These are phyloP conservation scores for Apiospora rasikravindrae DNA, from an alignment of 2,329 filamentous ascomycete species.

Conservation along the genomic window DNA sequence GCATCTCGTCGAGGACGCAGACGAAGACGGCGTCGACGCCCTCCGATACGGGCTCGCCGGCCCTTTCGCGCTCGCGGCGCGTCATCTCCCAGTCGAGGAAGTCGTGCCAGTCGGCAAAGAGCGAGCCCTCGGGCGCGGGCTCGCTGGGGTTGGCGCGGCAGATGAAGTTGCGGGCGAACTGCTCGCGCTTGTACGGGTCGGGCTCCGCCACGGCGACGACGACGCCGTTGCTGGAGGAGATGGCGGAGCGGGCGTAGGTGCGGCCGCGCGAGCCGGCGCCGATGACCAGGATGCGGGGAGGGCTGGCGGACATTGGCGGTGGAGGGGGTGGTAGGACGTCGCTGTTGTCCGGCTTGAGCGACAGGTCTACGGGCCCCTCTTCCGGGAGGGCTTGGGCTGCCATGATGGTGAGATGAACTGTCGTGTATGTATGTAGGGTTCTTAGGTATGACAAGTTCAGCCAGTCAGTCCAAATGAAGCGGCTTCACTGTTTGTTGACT, in stretches of 20 bases:
- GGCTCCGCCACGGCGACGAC: conserved; percentile 85
- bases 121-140: conserved; percentile 62
- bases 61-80: conserved; percentile 60
- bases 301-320: conserved; percentile 51
- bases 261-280: conserved; percentile 82
- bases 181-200: conserved; percentile 73
- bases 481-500: background rate
- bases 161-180: conserved; percentile 74
- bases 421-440: background rate
- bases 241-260: conserved; percentile 73
- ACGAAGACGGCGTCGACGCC: conserved; percentile 68
- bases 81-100: conserved; percentile 75
- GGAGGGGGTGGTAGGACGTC: conserved; percentile 43
- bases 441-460: background rate
- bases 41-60: conserved; percentile 52
- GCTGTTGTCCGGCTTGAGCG: conserved; percentile 27
- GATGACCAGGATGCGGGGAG: conserved; percentile 76
- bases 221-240: conserved; percentile 67
- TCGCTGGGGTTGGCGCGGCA: conserved; percentile 58
- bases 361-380: conserved; percentile 33
- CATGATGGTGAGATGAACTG: conserved; percentile 29
- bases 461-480: background rate
- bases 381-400: conserved; percentile 35
- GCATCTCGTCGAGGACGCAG: conserved; percentile 84
- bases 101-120: conserved; percentile 75